Evolutionary conservation across 306 rosid genomes (phyloP).

Genomic region (Ochetophila trinervis): DNA sequence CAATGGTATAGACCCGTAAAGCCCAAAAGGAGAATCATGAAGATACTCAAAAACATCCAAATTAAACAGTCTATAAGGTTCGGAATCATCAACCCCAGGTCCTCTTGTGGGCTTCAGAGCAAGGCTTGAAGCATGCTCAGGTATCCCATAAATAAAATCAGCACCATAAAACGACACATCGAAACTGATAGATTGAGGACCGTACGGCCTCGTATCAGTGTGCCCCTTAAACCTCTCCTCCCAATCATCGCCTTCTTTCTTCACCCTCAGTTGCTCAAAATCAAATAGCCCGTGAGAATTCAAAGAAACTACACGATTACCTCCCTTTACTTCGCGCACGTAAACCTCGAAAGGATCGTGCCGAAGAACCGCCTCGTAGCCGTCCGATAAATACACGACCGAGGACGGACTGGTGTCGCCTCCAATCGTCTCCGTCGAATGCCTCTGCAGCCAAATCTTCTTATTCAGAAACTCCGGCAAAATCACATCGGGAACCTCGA

Average conservation of each 20-base stretch:
- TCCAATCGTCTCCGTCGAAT: constrained; percentile 44
- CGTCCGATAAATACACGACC: constrained; percentile 57
- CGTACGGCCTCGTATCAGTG: constrained; percentile 74
- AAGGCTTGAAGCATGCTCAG: constrained; percentile 75
- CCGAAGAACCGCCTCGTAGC: constrained; percentile 66
- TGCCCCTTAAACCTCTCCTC: constrained; percentile 68
- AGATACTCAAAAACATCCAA: constrained; percentile 84
- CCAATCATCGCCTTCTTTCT: constrained; percentile 74
- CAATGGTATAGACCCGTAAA: constrained; percentile 86
- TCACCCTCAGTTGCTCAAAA: constrained; percentile 68
- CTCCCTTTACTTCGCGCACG: constrained; percentile 53
- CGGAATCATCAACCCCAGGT: constrained; percentile 73
- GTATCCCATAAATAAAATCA: constrained; percentile 86
- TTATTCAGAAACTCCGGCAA: constrained; percentile 42
- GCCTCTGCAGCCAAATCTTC: constrained; percentile 70
- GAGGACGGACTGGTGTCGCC: constrained; percentile 41
- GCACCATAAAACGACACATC: constrained; percentile 81
- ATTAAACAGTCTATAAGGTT: constrained; percentile 84
- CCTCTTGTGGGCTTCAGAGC: constrained; percentile 82
- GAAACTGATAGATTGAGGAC: constrained; percentile 89
- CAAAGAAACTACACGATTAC: constrained; percentile 62
- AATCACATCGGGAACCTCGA: constrained; percentile 77
- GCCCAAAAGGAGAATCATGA: constrained; percentile 83
- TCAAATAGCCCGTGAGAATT: constrained; percentile 86
- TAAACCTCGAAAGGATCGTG: constrained; percentile 89